Base-by-base conservation (phyloP, 2,329 filamentous ascomycete genomes). In the Simplicillium aogashimaense region DNA sequence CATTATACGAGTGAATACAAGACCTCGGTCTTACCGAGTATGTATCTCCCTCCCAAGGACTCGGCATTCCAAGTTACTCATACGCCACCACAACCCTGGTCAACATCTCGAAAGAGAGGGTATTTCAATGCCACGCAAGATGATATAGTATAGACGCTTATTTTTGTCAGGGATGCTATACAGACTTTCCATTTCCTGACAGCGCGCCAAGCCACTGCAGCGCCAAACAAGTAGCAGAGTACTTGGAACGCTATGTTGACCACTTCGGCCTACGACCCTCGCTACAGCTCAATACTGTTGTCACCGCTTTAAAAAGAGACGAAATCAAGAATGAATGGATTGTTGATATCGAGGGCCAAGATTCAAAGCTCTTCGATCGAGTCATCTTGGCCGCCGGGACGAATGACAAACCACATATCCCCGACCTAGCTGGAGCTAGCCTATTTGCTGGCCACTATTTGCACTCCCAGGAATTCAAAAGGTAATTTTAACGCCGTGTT, bases 361-460 rank as follows among this genome's bases (percentile, higher is more conserved):
- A 49, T 0, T 38, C 48, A 0, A 40, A 49, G 17, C 44, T 45
- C 39, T 62, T 64, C 34, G 63, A 66, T 51, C 65, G 61, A 43
- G 51, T 66, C 6, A 46, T 61, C 2, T 44, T 66, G 5, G 57
- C 50, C 39, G 59, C 46, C 40, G 61, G 41, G 46, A 62, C 43
- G 52, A 65, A 46, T 49, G 57, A 30, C 35, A 50, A 39, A 29
- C 59, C 64, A 1, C 51, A 54, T 7, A 52, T 61, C 40, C 66
- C 65, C 3, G 40, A 47, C 4, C 47, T 67, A 4, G 50, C 55
- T 17, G 63, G 57, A 1, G 38, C 55, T 11, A 60, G 61, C 1
- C 49, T 52, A 14, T 69, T 67, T 29, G 35, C 56, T 15, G 65
- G 65, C 8, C 47, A 53, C 2, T 45, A 64, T 3, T 52, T 68